phyloP scores from a whole-genome alignment of 2,329 filamentous ascomycete species.

The Endothia cerciana region DNA sequence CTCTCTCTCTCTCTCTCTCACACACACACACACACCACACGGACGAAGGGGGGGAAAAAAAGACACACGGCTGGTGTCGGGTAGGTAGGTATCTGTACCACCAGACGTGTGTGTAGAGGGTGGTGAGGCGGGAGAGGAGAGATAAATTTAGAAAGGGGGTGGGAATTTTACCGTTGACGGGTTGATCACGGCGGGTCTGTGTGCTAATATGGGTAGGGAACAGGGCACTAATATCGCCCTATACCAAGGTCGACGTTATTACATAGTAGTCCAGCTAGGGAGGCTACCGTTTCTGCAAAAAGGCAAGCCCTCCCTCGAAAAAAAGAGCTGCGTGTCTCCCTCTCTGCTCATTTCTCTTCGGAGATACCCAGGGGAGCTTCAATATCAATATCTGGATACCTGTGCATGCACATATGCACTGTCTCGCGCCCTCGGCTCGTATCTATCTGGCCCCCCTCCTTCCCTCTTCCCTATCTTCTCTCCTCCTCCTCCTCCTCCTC shows the following conservation, averaged over 20 bases:
- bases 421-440: slow-evolving; percentile 2
- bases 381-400: background rate
- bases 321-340: slow-evolving; percentile 13
- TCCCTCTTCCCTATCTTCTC: background rate
- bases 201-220: slow-evolving; percentile 28
- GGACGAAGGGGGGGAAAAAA: background rate
- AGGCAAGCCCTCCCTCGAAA: slow-evolving; percentile 23
- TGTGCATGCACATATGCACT: slow-evolving; percentile 1
- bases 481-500: background rate
- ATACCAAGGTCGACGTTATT: slow-evolving; percentile 22
- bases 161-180: background rate
- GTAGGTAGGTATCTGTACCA: background rate
- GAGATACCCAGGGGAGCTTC: background rate
- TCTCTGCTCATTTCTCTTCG: background rate
- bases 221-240: slow-evolving; percentile 21
- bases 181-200: slow-evolving; percentile 4
- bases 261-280: slow-evolving; percentile 21
- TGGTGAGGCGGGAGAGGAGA: background rate
- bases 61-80: background rate
- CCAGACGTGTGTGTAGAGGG: background rate
- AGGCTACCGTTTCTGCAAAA: slow-evolving; percentile 21
- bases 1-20: no score
- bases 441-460: background rate
- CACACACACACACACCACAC: no score
- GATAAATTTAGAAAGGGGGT: background rate